A percentile compares a stretch with the other conserved stretches of the same genome.
Evolutionary conservation across 2,329 filamentous ascomycete genomes (phyloP).

Genomic region (Bipolaris zeicola): DNA sequence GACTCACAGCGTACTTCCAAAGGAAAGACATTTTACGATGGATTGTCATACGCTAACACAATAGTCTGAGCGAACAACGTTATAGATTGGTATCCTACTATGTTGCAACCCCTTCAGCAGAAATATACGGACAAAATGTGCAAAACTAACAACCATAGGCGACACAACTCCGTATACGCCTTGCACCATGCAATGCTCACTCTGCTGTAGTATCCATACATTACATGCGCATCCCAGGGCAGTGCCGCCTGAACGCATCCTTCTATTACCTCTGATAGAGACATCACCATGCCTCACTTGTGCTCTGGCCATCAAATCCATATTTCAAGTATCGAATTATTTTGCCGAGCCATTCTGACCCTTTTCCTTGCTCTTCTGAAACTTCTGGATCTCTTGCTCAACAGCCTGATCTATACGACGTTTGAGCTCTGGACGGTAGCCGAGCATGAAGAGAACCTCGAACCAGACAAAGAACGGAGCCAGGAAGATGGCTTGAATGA

Average conservation of each 20-base stretch:
- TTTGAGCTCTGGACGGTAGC: conserved; percentile 88
- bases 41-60: not conserved
- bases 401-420: conserved; percentile 78
- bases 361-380: conserved; percentile 64
- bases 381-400: conserved; percentile 74
- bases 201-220: conserved; percentile 14
- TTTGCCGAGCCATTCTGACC: conserved; percentile 39
- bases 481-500: conserved; percentile 88
- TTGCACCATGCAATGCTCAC: conserved; percentile 31
- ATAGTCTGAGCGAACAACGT: not conserved
- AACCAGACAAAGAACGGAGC: conserved; percentile 98
- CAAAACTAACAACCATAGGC: conserved; percentile 5
- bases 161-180: conserved; percentile 26
- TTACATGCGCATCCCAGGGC: not conserved
- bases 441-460: conserved; percentile 86
- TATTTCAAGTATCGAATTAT: conserved; percentile 1
- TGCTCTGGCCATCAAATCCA: not conserved
- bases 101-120: conserved; percentile 3
- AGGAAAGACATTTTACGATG: not conserved
- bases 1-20: not conserved
- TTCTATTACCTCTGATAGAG: conserved; percentile 1
- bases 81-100: conserved; percentile 17
- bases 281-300: not conserved
- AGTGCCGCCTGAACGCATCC: not conserved
- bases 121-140: conserved; percentile 1